A percentile compares a stretch with the other conserved stretches of the same genome.
These are phyloP conservation scores for Capronia americana DNA, from an alignment of 2,329 filamentous ascomycete species.

Conservation along the genomic window DNA sequence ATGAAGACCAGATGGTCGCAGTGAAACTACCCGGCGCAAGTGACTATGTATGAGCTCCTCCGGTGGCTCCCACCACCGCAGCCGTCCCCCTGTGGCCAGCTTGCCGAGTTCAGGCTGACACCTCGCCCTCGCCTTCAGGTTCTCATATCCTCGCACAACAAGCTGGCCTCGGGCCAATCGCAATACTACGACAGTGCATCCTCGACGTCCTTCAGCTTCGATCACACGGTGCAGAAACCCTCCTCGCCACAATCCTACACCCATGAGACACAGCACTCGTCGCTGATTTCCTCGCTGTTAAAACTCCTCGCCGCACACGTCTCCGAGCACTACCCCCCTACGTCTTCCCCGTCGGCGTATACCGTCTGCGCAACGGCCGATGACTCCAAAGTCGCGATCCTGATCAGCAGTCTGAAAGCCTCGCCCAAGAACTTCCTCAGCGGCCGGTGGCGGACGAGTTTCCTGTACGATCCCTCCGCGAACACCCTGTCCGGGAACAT, in stretches of 20 bases:
- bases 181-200: conserved; percentile 91
- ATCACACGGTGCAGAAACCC: conserved; percentile 86
- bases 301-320: conserved; percentile 79
- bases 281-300: conserved; percentile 77
- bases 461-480: conserved; percentile 75
- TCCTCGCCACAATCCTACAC: conserved; percentile 80
- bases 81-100: background rate
- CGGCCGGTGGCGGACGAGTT: conserved; percentile 91
- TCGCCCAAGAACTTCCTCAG: conserved; percentile 99
- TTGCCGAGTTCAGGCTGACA: conserved; percentile 3
- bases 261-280: conserved; percentile 75
- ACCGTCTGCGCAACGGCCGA: conserved; percentile 59
- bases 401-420: conserved; percentile 95
- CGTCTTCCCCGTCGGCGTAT: conserved; percentile 76
- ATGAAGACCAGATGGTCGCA: conserved; percentile 89
- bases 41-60: conserved; percentile 65
- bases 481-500: conserved; percentile 76
- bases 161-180: conserved; percentile 64
- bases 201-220: conserved; percentile 85
- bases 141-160: conserved; percentile 85
- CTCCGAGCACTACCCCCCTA: conserved; percentile 85
- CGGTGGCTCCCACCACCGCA: background rate
- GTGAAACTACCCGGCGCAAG: conserved; percentile 88
- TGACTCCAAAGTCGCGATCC: conserved; percentile 76
- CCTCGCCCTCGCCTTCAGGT: conserved; percentile 52